Evolutionary conservation across 805 yeast species (phyloP), one percentile per base, ranked within the genome.

Genomic region (Spathaspora boniae): DNA sequence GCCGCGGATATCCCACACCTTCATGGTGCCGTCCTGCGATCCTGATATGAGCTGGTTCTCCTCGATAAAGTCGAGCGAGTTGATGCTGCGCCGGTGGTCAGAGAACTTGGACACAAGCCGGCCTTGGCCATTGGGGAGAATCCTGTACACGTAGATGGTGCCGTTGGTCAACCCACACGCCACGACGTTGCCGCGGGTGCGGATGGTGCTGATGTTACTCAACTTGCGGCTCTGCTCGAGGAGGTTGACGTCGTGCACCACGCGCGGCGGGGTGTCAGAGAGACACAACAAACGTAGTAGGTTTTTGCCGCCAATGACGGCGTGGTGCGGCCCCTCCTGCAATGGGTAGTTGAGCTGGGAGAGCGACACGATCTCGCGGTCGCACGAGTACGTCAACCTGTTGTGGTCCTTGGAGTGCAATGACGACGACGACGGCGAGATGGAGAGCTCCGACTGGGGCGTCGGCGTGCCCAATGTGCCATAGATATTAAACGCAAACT

Each of bases 1-100:
- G 26, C 67, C 50, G 31, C 86, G 62, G 34, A 81, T 54, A 55
- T 85, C 94, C 91, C 93, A 85, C 4, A 84, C 54, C 46, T 82
- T 80, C 41, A 84, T 77, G 12, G 79, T 67, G 4, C 93, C 93
- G 60, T 84, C 93, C 58, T 84, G 93, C 0, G 89, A 82, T 2
- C 93, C 94, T 2, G 69, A 62, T 15, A 67, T 48, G 7, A 68
- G 40, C 28, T 60, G 54, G 28, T 44, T 46, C 8, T 38, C 33
- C 17, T 40, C 37, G 12, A 55, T 50, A 31, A 67, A 68, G 42
- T 68, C 73, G 16, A 68, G 41, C 6, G 70, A 60, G 42, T 68
- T 67, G 31, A 68, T 55, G 32, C 62, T 55, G n/a, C 73, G 47
- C 41, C 60, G 64, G 47, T 68, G 73, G 39, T 62, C 71, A 14